phyloP scores from a whole-genome alignment of 352 stramenopile species.

The Plasmopara viticola region DNA sequence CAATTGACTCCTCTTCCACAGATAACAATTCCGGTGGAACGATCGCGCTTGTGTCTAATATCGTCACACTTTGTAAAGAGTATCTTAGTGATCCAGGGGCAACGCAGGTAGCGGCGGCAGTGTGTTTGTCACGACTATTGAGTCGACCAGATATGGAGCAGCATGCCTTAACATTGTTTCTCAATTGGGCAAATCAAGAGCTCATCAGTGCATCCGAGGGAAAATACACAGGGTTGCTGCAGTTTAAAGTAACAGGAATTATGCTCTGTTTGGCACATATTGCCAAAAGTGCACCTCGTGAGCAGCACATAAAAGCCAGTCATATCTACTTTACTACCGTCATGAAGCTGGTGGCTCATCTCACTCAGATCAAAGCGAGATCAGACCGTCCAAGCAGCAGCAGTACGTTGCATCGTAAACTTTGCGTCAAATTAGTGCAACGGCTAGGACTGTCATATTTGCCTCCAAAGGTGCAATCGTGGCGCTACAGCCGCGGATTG shows the following conservation, averaged over 20 bases:
- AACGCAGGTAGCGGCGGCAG: slow-evolving; percentile 88
- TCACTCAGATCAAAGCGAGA: slow-evolving; percentile 47
- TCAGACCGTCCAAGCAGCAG: slow-evolving; percentile 33
- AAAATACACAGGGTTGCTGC: slow-evolving; percentile 38
- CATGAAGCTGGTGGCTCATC: slow-evolving; percentile 57
- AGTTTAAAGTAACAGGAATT: slow-evolving; percentile 79
- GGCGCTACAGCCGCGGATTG: slow-evolving; percentile 94
- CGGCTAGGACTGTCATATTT: slow-evolving; percentile 92
- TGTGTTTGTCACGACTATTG: slow-evolving; percentile 93
- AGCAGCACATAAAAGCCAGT: slow-evolving; percentile 62
- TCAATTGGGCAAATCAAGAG: slow-evolving; percentile 80
- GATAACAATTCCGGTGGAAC: slow-evolving; percentile 14
- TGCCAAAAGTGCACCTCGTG: slow-evolving; percentile 66
- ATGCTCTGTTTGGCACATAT: slow-evolving; percentile 78
- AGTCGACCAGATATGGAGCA: slow-evolving; percentile 94
- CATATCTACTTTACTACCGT: slow-evolving; percentile 69
- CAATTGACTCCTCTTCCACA: slow-evolving; percentile 89
- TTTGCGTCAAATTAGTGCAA: slow-evolving; percentile 96
- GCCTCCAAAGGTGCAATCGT: slow-evolving; percentile 90
- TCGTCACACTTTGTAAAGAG: slow-evolving; percentile 80
- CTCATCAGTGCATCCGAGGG: slow-evolving; percentile 29
- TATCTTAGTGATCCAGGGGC: slow-evolving; percentile 79
- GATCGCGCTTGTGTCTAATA: slow-evolving; percentile 68
- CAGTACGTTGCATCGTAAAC: slow-evolving; percentile 88
- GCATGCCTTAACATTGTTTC: slow-evolving; percentile 86